These are phyloP conservation scores for Rhynchosporium graminicola DNA, from an alignment of 2,329 filamentous ascomycete species.

Conservation along the genomic window DNA sequence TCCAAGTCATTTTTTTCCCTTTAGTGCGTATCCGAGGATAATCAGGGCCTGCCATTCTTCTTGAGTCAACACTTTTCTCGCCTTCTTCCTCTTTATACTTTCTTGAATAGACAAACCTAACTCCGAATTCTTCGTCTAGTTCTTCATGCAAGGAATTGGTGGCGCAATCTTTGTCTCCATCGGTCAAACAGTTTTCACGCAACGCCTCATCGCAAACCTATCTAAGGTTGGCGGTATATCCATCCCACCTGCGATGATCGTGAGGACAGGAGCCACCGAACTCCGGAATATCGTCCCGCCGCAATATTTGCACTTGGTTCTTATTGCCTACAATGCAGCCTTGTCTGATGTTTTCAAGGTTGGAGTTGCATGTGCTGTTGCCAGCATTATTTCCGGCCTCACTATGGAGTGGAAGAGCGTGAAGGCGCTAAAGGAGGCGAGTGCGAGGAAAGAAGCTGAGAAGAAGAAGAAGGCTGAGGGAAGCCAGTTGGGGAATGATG, in stretches of 20 bases:
- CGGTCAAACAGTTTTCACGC: conserved; percentile 34
- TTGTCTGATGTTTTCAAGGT: conserved; percentile 55
- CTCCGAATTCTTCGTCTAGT: background rate
- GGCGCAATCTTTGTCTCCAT: conserved; percentile 42
- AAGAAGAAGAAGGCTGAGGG: background rate
- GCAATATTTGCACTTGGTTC: conserved; percentile 47
- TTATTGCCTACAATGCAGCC: conserved; percentile 56
- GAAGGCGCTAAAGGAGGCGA: conserved; percentile 46
- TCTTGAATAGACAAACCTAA: too few species aligned
- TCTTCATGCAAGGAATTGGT: conserved; percentile 43
- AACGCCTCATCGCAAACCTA: conserved; percentile 34
- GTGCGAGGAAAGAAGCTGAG: conserved; percentile 3
- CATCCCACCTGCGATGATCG: conserved; percentile 19
- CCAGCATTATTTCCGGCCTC: conserved; percentile 49
- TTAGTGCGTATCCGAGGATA: too few species aligned
- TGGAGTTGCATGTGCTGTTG: conserved; percentile 50
- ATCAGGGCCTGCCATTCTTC: too few species aligned
- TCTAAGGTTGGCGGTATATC: conserved; percentile 17
- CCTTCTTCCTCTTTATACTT: too few species aligned
- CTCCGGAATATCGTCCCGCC: conserved; percentile 45
- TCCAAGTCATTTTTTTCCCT: too few species aligned
- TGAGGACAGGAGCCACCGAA: conserved; percentile 51
- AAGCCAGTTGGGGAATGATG: background rate
- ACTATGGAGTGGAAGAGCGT: conserved; percentile 59
- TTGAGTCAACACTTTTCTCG: too few species aligned